These are phyloP conservation scores for Candida silvatica DNA, from an alignment of 805 yeast genomes.

Conservation along the genomic window DNA sequence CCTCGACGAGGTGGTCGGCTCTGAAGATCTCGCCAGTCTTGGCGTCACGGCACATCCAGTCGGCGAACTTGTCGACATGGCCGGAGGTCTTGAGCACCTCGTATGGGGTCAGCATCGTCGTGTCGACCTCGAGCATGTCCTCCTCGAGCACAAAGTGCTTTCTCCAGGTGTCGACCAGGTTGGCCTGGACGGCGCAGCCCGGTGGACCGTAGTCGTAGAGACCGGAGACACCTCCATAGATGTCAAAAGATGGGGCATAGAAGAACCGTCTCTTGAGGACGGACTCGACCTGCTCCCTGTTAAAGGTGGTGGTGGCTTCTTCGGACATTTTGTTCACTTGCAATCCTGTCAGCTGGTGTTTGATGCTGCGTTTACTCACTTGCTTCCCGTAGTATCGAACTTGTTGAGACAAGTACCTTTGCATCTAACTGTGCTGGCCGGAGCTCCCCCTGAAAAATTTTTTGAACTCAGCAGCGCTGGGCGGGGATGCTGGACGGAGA, in stretches of 20 bases:
- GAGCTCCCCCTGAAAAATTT: no score
- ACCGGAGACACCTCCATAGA: conserved; percentile 98
- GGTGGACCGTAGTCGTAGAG: conserved; percentile 99
- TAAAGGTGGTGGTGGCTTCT: conserved; percentile 32
- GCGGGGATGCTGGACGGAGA: no score
- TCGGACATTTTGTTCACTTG: conserved; percentile 3
- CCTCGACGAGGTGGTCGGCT: conserved; percentile 97
- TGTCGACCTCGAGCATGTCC: conserved; percentile 98
- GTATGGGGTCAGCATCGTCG: conserved; percentile 95
- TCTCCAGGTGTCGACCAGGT: conserved; percentile 92
- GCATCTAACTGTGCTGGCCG: no score
- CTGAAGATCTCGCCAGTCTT: conserved; percentile 97
- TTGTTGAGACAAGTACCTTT: no score
- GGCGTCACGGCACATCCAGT: conserved; percentile 97
- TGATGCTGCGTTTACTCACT: conserved; percentile 2
- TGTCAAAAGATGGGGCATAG: conserved; percentile 95
- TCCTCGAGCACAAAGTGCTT: conserved; percentile 96
- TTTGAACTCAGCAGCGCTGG: no score
- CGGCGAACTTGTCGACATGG: conserved; percentile 97
- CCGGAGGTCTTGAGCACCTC: conserved; percentile 98
- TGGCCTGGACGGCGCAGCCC: conserved; percentile 97
- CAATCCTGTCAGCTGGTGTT: not conserved
- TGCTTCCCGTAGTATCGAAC: no score
- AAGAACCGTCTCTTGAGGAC: conserved; percentile 93
- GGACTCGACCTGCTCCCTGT: conserved; percentile 83